Percentiles rank a stretch among this genome's conserved stretches.
These are phyloP conservation scores for Lentinula novae-zelandiae DNA, from an alignment of 1,284 basidiomycete genomes.

Conservation along the genomic window DNA sequence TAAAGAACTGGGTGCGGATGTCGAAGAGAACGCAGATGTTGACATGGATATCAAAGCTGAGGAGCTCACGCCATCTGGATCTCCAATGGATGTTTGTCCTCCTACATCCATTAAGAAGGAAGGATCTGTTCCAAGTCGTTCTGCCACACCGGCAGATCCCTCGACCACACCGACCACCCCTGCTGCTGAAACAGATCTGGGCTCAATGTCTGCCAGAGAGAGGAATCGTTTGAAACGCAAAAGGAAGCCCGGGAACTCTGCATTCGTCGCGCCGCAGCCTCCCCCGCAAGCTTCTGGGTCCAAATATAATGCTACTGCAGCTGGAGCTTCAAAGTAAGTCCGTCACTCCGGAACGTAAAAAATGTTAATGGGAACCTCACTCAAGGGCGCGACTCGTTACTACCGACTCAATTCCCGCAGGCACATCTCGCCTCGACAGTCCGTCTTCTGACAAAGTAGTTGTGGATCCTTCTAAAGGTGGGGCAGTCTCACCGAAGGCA, in stretches of 20 bases:
- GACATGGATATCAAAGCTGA: slow-evolving; percentile 41
- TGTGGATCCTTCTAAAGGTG: slow-evolving; percentile 76
- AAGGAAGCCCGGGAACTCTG: slow-evolving; percentile 80
- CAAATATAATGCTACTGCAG: slow-evolving; percentile 55
- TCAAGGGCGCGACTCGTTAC: slow-evolving; percentile 65
- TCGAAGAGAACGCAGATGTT: slow-evolving; percentile 44
- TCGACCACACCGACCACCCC: slow-evolving; percentile 45
- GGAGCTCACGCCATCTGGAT: slow-evolving; percentile 27
- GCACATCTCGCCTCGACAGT: slow-evolving; percentile 54
- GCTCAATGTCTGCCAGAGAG: slow-evolving; percentile 76
- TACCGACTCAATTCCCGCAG: slow-evolving; percentile 44
- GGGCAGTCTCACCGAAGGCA: slow-evolving; percentile 73
- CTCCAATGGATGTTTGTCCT: slow-evolving; percentile 34
- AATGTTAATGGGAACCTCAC: background rate
- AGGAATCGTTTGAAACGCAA: slow-evolving; percentile 90
- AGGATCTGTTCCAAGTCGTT: slow-evolving; percentile 36
- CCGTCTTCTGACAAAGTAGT: slow-evolving; percentile 64
- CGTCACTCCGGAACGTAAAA: background rate
- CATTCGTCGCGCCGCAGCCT: slow-evolving; percentile 57
- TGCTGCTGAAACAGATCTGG: slow-evolving; percentile 41
- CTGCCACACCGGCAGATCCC: slow-evolving; percentile 54
- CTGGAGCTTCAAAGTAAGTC: slow-evolving; percentile 57
- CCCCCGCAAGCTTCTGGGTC: slow-evolving; percentile 56
- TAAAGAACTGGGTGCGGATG: slow-evolving; percentile 69
- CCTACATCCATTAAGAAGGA: slow-evolving; percentile 14